Evolutionary conservation across 2,329 filamentous ascomycete species (phyloP).

Genomic region (Xylaria sp.): DNA sequence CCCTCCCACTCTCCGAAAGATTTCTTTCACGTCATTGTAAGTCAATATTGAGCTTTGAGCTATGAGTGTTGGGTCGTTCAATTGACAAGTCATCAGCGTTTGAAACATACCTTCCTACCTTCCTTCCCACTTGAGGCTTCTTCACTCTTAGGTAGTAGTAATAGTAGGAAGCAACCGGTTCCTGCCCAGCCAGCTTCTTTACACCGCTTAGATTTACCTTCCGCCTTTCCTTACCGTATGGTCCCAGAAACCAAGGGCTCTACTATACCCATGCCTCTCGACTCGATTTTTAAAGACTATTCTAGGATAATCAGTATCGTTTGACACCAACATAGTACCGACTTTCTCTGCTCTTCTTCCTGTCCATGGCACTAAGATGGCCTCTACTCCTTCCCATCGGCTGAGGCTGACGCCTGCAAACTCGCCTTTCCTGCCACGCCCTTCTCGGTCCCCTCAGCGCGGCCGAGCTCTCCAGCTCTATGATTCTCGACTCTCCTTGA

Average conservation of each 20-base stretch:
- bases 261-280: conserved; percentile 40
- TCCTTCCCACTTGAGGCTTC: conserved; percentile 15
- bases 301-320: conserved; percentile 42
- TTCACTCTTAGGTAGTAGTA: conserved; percentile 4
- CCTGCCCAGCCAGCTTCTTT: conserved; percentile 15
- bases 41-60: conserved; percentile 35
- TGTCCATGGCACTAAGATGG: conserved; percentile 67
- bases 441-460: conserved; percentile 70
- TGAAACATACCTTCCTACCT: conserved; percentile 32
- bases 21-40: conserved; percentile 50
- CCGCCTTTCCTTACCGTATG: conserved; percentile 14
- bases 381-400: conserved; percentile 67
- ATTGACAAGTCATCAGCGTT: conserved; percentile 43
- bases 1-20: conserved; percentile 21
- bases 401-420: conserved; percentile 80
- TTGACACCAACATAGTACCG: conserved; percentile 34
- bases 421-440: conserved; percentile 73
- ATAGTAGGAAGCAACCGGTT: conserved; percentile 13
- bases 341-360: conserved; percentile 17
- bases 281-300: conserved; percentile 36
- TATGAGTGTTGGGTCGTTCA: conserved; percentile 35
- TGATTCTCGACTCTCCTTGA: conserved; percentile 74
- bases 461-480: conserved; percentile 60
- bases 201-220: conserved; percentile 3
- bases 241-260: conserved; percentile 25